Evolutionary conservation across 1,139 yeast species (phyloP), one percentile per base, ranked within the genome.

Genomic region (Protomyces lactucae-debilis): DNA sequence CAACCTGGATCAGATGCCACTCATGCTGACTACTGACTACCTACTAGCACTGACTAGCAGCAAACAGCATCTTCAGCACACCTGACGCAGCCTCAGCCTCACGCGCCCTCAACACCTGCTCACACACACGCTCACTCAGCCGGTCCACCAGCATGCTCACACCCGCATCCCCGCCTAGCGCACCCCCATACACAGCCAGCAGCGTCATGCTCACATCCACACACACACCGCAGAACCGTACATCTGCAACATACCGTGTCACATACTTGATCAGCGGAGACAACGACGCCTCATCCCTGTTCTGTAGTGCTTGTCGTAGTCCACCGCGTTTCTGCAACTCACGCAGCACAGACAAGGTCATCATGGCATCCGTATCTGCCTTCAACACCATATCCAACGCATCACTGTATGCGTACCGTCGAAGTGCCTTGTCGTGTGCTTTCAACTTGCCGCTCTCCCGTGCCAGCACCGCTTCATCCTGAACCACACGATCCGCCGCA

Each of bases 41-140:
- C n/a, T n/a, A n/a, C n/a, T n/a, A n/a, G n/a, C n/a, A n/a, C 18
- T 18, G 18, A 18, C 1, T 18, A 25, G 32, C 43, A 12, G 43
- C 57, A 35, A 81, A 84, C 71, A 92, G 80, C 70, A 93, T 76
- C 75, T 90, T 95, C 71, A 93, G 80, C 98, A 93, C 93, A 67
- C 99, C 99, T 71, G 88, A 90, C 60, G 93, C 85, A 73, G 85
- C 87, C 74, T 86, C 87, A 8, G 98, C 96, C 73, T 92, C 96
- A 73, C 85, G 84, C 56, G 97, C 89, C 72, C 87, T 80, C 81
- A 52, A 91, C 23, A 21, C 84, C 76, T 92, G 97, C 45, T 77
- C 74, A 66, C 82, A 82, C 53, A 92, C 81, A 71, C 83, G 84
- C 71, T 81, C 82, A 71, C 81, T 80, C 69, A 93, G 77, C 66